Conservation (phyloP, 2,329 filamentous ascomycete species). For the Penicillium janthinellum region DNA sequence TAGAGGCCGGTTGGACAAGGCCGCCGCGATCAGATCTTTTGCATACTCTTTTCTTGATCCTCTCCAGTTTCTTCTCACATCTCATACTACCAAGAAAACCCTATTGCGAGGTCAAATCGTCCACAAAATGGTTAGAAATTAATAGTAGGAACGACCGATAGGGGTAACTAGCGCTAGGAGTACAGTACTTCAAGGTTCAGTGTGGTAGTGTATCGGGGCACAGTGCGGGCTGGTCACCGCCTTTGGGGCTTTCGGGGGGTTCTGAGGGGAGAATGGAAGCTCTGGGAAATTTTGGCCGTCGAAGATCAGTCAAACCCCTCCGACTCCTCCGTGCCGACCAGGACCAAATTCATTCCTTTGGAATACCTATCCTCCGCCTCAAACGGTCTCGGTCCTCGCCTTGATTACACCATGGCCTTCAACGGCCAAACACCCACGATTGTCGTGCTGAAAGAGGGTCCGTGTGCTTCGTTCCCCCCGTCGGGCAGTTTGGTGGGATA, state of each 20-base stretch:
- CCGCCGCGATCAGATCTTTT: background rate
- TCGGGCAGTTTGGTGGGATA: constrained; percentile 25
- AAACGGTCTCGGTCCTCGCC: constrained; percentile 24
- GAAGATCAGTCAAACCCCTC: constrained; percentile 37
- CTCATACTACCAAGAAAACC: background rate
- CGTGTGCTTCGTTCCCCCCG: constrained; percentile 43
- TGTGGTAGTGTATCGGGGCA: constrained; percentile 2
- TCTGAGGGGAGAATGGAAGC: constrained; percentile 38
- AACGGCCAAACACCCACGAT: constrained; percentile 97
- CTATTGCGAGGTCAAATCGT: background rate
- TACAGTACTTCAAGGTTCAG: background rate
- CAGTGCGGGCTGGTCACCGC: constrained; percentile 38
- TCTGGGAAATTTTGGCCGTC: constrained; percentile 47
- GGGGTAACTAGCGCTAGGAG: background rate
- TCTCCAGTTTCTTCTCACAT: background rate
- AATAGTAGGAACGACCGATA: background rate
- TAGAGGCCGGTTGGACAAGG: constrained; percentile 6
- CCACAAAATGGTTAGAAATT: no score
- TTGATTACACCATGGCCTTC: constrained; percentile 74
- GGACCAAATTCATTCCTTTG: constrained; percentile 30
- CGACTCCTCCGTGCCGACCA: constrained; percentile 31
- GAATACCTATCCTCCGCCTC: constrained; percentile 20
- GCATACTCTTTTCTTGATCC: background rate
- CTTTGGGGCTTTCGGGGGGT: constrained; percentile 34
- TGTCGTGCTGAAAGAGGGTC: constrained; percentile 96